phyloP scores from a whole-genome alignment of 2,329 filamentous ascomycete genomes.

The Diplocarpon rosae region DNA sequence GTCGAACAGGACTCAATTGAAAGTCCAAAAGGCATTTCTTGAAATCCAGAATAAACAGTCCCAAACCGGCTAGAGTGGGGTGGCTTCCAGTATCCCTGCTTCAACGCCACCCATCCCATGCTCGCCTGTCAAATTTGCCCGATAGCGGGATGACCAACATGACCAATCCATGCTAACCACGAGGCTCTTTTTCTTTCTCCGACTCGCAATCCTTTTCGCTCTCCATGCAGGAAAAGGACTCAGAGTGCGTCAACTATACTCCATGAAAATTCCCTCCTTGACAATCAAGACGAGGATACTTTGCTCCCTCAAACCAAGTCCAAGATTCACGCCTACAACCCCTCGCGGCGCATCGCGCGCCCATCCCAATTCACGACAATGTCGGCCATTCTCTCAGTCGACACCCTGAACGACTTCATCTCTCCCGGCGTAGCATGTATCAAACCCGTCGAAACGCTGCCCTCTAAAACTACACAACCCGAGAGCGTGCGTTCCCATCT shows the following conservation, averaged over 20 bases:
- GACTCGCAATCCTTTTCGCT: neutral
- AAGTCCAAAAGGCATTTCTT: too few relatives aligned
- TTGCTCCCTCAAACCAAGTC: too few relatives aligned
- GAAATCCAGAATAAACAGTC: neutral
- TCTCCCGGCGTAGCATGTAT: conserved; percentile 96
- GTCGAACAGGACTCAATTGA: too few relatives aligned
- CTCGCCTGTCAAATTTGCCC: neutral
- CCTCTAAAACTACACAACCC: conserved; percentile 38
- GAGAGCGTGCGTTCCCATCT: conserved; percentile 30
- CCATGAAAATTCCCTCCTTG: too few relatives aligned
- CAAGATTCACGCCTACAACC: too few relatives aligned
- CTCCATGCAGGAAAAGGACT: neutral
- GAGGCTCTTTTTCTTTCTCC: neutral
- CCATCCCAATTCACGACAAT: conserved; percentile 36
- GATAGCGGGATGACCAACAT: conserved; percentile 1
- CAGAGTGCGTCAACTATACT: neutral
- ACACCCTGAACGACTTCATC: conserved; percentile 98
- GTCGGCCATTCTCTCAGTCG: conserved; percentile 93
- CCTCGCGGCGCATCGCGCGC: conserved; percentile 9
- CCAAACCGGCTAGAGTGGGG: neutral
- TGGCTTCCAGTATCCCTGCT: neutral
- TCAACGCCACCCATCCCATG: neutral
- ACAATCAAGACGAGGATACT: too few relatives aligned
- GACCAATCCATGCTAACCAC: neutral
- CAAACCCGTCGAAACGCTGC: conserved; percentile 90